These are phyloP conservation scores for Taxawa tesnikishii DNA, from an alignment of 2,329 filamentous ascomycete species.

Conservation along the genomic window DNA sequence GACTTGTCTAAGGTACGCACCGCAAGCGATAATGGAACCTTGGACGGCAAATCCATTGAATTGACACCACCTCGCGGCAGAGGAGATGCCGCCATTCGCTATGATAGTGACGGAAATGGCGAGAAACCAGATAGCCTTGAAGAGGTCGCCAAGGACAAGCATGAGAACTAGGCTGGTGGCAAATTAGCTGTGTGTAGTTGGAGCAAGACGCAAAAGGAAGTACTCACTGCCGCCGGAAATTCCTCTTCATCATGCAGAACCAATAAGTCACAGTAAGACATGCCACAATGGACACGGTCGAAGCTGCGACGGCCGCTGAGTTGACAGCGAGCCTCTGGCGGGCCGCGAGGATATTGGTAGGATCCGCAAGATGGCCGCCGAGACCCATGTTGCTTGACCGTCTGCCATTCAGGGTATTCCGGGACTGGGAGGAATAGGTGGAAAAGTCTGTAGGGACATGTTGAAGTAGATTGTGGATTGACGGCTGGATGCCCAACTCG, in stretches of 20 bases:
- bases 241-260: conserved; percentile 61
- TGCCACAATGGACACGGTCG: conserved; percentile 42
- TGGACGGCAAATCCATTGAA: conserved; percentile 55
- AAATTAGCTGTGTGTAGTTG: no score
- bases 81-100: conserved; percentile 35
- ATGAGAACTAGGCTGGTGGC: conserved; percentile 55
- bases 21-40: conserved; percentile 53
- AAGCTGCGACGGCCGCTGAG: conserved; percentile 20
- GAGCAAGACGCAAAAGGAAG: conserved; percentile 4
- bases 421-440: no score
- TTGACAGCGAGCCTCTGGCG: conserved; percentile 19
- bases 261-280: conserved; percentile 52
- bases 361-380: conserved; percentile 6
- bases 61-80: conserved; percentile 50
- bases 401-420: no score
- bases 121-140: conserved; percentile 58
- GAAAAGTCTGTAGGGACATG: no score
- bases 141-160: conserved; percentile 59
- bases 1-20: conserved; percentile 23
- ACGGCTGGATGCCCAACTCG: no score
- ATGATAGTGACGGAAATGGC: conserved; percentile 52
- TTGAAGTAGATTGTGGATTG: no score
- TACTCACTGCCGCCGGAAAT: conserved; percentile 59
- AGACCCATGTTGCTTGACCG: conserved; percentile 8
- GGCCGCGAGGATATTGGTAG: conserved; percentile 9